Evolutionary conservation across 2,329 filamentous ascomycete genomes (phyloP).

Genomic region (Boeremia exigua): DNA sequence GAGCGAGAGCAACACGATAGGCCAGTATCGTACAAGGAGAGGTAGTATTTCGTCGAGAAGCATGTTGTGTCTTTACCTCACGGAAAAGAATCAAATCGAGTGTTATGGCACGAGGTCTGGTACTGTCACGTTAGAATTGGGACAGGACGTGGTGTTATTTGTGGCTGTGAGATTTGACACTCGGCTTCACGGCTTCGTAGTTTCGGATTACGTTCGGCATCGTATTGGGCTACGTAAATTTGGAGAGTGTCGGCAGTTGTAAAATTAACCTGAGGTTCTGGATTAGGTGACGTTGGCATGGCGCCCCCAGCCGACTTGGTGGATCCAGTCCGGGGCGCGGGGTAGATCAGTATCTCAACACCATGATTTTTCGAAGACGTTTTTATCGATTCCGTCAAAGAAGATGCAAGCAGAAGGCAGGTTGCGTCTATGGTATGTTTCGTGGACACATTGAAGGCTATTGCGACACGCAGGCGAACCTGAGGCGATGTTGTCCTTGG

Average conservation of each 20-base stretch:
- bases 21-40: conserved; percentile 51
- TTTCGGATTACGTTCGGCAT: background rate
- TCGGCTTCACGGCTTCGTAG: background rate
- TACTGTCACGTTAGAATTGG: background rate
- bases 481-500: background rate
- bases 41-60: conserved; percentile 45
- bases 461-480: background rate
- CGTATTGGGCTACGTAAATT: background rate
- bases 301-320: background rate
- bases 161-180: conserved; percentile 1
- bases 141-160: conserved; percentile 5
- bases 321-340: conserved; percentile 3
- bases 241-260: conserved; percentile 17
- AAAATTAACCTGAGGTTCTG: background rate
- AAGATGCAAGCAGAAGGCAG: too few species aligned
- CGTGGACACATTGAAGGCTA: background rate
- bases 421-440: too few species aligned
- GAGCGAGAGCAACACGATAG: conserved; percentile 42
- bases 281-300: conserved; percentile 1
- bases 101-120: background rate
- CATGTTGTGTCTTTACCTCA: conserved; percentile 30
- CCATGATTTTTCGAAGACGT: background rate
- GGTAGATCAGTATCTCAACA: conserved; percentile 6
- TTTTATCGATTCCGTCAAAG: too few species aligned
- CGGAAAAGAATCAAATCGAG: background rate